Conservation (phyloP, 345 rosid genomes). For the Melaleuca alternifolia region DNA sequence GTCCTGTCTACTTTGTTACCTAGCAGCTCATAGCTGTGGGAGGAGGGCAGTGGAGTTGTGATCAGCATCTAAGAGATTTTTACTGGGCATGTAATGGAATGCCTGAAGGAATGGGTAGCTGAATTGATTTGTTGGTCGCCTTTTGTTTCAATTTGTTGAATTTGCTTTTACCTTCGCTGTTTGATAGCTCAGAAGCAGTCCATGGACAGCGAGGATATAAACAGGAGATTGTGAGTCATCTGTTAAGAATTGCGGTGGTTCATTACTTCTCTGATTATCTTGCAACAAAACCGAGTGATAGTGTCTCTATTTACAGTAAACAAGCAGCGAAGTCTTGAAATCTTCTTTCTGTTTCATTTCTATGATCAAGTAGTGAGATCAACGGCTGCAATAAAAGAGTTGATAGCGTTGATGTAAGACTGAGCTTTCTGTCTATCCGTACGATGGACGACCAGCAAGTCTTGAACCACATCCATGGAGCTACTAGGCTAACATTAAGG, state of each 20-base stretch:
- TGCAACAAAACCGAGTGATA: background rate
- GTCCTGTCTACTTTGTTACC: constrained; percentile 41
- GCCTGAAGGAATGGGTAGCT: background rate
- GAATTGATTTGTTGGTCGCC: background rate
- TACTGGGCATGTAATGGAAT: background rate
- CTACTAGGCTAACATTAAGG: background rate
- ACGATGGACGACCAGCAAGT: background rate
- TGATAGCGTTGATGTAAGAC: background rate
- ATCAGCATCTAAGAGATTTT: background rate
- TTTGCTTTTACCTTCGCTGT: background rate
- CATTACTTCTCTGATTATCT: background rate
- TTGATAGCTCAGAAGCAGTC: background rate
- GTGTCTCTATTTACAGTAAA: background rate
- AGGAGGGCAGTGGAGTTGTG: background rate
- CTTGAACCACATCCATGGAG: background rate
- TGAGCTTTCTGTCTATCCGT: background rate
- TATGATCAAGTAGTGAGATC: background rate
- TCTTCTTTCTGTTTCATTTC: background rate
- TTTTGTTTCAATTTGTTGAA: background rate
- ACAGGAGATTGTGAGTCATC: background rate
- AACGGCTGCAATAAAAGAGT: background rate
- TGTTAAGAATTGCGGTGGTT: background rate
- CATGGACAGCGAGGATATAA: background rate
- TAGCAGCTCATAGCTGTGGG: background rate
- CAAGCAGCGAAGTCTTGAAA: background rate